Evolutionary conservation across 805 yeast species (phyloP).

Genomic region (Yamadazyma scolyti): DNA sequence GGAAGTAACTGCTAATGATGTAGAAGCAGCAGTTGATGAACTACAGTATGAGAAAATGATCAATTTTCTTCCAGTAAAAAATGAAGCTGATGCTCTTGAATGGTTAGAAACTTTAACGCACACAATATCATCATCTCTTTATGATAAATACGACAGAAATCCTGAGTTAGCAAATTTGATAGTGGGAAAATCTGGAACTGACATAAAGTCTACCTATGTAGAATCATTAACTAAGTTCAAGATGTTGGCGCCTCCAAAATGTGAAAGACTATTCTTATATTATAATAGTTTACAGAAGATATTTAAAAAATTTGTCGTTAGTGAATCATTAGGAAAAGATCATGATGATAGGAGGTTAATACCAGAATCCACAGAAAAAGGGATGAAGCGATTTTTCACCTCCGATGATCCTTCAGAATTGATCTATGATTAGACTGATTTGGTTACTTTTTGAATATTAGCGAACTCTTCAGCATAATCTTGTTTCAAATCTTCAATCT

Average conservation of each 20-base stretch:
- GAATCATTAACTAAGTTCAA: conserved; percentile 56
- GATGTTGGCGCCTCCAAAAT: conserved; percentile 50
- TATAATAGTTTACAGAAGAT: conserved; percentile 38
- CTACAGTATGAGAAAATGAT: conserved; percentile 43
- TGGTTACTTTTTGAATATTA: conserved; percentile 43
- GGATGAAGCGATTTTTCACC: conserved; percentile 45
- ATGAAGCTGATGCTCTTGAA: conserved; percentile 40
- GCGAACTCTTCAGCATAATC: conserved; percentile 52
- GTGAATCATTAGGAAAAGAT: conserved; percentile 34
- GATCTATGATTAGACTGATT: conserved; percentile 10
- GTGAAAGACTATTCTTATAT: conserved; percentile 40
- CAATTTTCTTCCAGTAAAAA: conserved; percentile 50
- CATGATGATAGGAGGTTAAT: conserved; percentile 42
- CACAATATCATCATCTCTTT: conserved; percentile 48
- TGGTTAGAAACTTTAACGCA: conserved; percentile 59
- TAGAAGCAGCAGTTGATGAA: conserved; percentile 12
- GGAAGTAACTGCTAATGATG: conserved; percentile 36
- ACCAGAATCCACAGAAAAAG: conserved; percentile 48
- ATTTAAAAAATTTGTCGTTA: conserved; percentile 20
- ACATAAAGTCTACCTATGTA: conserved; percentile 41
- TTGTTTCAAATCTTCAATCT: conserved; percentile 42
- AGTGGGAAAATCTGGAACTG: conserved; percentile 50
- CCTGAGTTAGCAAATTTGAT: conserved; percentile 54
- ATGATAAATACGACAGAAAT: conserved; percentile 55
- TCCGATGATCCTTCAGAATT: conserved; percentile 49